Percentiles rank a stretch among this genome's conserved stretches.
Evolutionary conservation across 192 early-diverging fungal species (phyloP).

Genomic region (Linnemannia schmuckeri): DNA sequence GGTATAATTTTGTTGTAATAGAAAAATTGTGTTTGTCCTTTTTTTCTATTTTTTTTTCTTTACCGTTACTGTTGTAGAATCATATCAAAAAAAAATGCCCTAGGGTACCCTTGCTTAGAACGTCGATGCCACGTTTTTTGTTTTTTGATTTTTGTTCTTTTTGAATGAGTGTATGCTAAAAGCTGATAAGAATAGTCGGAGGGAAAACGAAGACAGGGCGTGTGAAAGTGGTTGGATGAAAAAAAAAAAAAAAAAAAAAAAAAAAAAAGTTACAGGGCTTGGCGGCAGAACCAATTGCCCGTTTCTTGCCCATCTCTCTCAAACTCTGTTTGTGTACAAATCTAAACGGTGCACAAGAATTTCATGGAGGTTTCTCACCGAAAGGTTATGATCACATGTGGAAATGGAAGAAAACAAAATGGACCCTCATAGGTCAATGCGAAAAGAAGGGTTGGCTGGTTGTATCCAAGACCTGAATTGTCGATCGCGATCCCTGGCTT

Average conservation of each 20-base stretch:
- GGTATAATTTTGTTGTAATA: slow-evolving; percentile 5
- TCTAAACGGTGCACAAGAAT: neutral
- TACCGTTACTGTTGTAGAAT: neutral
- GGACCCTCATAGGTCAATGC: too few relatives aligned
- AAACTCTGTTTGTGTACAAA: neutral
- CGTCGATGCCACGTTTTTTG: too few relatives aligned
- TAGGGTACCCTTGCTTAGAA: neutral
- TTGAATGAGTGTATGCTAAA: too few relatives aligned
- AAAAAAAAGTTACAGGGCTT: too few relatives aligned
- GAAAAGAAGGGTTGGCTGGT: too few relatives aligned
- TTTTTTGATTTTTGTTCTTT: neutral
- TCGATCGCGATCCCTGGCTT: too few relatives aligned
- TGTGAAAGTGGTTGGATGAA: neutral
- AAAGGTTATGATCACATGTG: too few relatives aligned
- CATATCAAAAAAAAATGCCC: too few relatives aligned
- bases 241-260: neutral
- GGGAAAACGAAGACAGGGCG: neutral
- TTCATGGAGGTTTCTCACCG: neutral
- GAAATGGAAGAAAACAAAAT: too few relatives aligned
- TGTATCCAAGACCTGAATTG: too few relatives aligned
- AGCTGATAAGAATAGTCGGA: too few relatives aligned
- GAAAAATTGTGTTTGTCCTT: neutral
- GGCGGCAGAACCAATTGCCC: slow-evolving; percentile 1
- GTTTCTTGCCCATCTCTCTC: neutral
- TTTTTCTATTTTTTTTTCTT: neutral